Base-by-base conservation (phyloP, 805 yeast genomes). In the Saccharomyces eubayanus region DNA sequence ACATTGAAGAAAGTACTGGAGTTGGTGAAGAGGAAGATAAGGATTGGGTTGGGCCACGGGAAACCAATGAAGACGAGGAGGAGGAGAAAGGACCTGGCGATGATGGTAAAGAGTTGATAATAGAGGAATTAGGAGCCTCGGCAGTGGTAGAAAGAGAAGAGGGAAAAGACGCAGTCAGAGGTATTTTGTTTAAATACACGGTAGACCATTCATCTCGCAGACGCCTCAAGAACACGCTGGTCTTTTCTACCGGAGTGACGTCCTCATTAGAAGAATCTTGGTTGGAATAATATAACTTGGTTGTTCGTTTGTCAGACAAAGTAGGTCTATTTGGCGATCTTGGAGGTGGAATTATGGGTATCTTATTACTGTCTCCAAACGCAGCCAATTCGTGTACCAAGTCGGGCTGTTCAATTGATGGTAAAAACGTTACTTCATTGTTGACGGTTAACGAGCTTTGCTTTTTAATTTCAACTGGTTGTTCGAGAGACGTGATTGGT, bases 261-360 rank as follows among this genome's bases (percentile, higher is more conserved):
- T 36, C 43, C 20, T 36, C 43, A 36, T 16, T 16, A 36, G 21
- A 16, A 5, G 43, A 36, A 16, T 36, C 43, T 16, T 36, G 43
- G 2, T 16, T 36, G 3, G 46, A 56, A 60, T 66, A 65, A 51
- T 65, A 64, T 1, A 55, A 56, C 30, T 48, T 61, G 1, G 62
- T 58, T 6, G 54, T 49, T 45, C 60, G 57, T 46, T 62, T 65
- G 46, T 53, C 57, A 5, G 54, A 36, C n/a, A 64, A 28, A 4
- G 31, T 47, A 2, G 70, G 71, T 41, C 72, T 60, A 24, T 50
- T 61, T 0, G 55, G 51, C 14, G 72, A 68, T 48, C 71, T 60
- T 20, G 61, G 64, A 16, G 43, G 43, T 16, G 43, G 43, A 16
- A 36, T 21, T 16, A 36, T 21, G 11, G 43, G 43, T 36, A 36